Evolutionary conservation across 345 rosid genomes (phyloP).

Genomic region (Eucalyptus curtisii): DNA sequence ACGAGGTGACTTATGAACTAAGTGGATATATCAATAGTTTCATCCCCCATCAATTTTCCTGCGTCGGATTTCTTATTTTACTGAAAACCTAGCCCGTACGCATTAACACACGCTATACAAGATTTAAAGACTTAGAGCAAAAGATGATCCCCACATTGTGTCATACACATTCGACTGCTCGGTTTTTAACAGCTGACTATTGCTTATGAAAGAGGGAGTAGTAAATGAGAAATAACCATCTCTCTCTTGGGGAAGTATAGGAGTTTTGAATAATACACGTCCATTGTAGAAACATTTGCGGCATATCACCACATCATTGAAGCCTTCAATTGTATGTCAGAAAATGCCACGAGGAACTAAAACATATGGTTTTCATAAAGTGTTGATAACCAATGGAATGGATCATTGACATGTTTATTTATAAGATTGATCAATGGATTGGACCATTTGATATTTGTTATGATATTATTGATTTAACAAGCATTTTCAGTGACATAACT

Average conservation of each 20-base stretch:
- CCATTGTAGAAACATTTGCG: background rate
- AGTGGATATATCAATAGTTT: background rate
- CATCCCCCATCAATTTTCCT: background rate
- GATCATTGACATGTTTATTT: no score
- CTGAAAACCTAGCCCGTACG: background rate
- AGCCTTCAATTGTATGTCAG: background rate
- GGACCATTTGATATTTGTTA: rapidly evolving
- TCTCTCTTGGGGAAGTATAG: background rate
- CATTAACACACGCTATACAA: background rate
- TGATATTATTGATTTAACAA: no score
- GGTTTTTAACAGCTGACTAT: background rate
- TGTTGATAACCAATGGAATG: background rate
- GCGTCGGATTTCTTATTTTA: background rate
- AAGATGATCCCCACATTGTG: background rate
- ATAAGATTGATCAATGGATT: no score
- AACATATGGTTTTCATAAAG: background rate
- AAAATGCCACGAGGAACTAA: background rate
- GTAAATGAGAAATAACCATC: background rate
- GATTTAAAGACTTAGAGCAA: background rate
- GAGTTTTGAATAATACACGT: background rate
- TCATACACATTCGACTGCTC: background rate
- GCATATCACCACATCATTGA: background rate
- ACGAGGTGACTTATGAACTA: background rate
- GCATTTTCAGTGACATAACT: no score
- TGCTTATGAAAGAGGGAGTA: background rate